Evolutionary conservation across 2,329 filamentous ascomycete genomes (phyloP).

Genomic region (Fusarium newnesense): DNA sequence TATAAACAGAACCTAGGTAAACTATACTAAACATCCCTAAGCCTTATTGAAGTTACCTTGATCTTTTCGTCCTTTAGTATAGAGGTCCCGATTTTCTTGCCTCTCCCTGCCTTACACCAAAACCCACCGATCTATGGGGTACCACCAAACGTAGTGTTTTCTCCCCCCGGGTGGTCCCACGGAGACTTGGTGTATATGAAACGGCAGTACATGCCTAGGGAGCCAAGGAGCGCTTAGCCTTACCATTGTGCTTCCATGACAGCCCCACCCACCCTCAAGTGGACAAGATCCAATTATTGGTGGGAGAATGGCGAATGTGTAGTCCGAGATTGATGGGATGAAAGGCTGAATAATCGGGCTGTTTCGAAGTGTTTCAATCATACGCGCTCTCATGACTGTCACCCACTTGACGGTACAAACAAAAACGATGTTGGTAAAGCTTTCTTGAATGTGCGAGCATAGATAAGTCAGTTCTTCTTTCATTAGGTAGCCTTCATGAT

Average conservation of each 20-base stretch:
- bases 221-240: background rate
- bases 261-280: background rate
- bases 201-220: background rate
- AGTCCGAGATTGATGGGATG: background rate
- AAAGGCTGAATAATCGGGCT: background rate
- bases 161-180: background rate
- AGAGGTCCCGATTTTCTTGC: background rate
- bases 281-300: background rate
- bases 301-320: background rate
- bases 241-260: background rate
- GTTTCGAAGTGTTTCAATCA: background rate
- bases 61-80: background rate
- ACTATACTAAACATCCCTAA: background rate
- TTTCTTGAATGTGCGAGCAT: background rate
- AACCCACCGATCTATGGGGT: too few species aligned
- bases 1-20: background rate
- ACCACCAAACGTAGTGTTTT: background rate
- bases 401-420: background rate
- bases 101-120: background rate
- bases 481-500: background rate
- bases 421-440: background rate
- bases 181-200: background rate
- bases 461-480: background rate
- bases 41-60: background rate
- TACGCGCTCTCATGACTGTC: background rate